Base-by-base conservation (phyloP, 805 yeast species). In the Saturnispora sekii region DNA sequence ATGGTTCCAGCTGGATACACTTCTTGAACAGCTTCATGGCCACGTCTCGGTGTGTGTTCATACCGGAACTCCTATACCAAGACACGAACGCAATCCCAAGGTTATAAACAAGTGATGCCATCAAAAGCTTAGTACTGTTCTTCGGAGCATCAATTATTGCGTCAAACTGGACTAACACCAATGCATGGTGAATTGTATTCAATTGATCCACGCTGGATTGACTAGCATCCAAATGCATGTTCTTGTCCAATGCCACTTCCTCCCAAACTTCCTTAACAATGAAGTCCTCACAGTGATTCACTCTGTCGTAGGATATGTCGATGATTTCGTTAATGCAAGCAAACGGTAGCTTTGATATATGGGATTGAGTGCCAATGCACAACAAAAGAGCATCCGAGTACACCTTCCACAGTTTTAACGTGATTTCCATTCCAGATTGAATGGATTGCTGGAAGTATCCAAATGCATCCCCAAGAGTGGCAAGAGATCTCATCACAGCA, bases 1-100 rank as follows among this genome's bases (percentile, higher is more conserved):
- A 74, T 5, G 81, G 72, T 59, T 90, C 96, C 8, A 78, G 63
- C 45, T 74, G 78, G 44, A 89, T 77, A 0, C 96, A 81, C 36
- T 69, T 73, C 52, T 84, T 84, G 50, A 84, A 66, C 5, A 71
- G 62, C 15, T 59, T 66, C 11, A 85, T 71, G 0, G 96, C 72
- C 2, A 68, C 61, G 12, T 72, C 73, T 47, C 81, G 66, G 18
- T 43, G 42, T 2, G 7, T 4, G 10, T 36, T 45, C 14, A 14
- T n/a, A 2, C 47, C 51, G 5, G 54, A 41, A 14, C 59, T 52
- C 32, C 64, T 51, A 59, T 59, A 70, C 2, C 77, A 72, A 33
- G 73, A 70, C 12, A 79, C 57, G 48, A 78, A 76, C 0, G 84
- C 68, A 11, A 81, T 61, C 1, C 95, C 97, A 31, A 87, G 63